These are phyloP conservation scores for Leccinum variicolor DNA, from an alignment of 768 basidiomycete genomes.

Conservation along the genomic window DNA sequence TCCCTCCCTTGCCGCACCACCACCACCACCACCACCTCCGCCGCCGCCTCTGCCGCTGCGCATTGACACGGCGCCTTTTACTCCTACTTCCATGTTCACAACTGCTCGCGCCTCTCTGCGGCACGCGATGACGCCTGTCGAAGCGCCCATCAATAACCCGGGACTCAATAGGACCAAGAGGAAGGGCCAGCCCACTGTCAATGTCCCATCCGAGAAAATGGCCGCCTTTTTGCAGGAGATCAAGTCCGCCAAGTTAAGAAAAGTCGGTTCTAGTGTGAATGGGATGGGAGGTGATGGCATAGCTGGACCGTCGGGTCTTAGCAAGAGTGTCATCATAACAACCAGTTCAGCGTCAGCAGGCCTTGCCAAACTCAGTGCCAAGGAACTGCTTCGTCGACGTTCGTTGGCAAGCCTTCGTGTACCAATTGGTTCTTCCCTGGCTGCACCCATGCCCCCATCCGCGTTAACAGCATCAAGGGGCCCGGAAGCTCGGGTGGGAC, in stretches of 20 bases:
- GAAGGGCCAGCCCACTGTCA: conserved; percentile 62
- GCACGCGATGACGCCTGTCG: conserved; percentile 47
- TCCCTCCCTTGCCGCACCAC: conserved; percentile 29
- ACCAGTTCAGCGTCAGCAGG: not conserved
- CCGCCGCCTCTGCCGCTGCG: conserved; percentile 33
- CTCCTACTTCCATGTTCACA: conserved; percentile 42
- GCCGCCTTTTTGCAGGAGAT: conserved; percentile 77
- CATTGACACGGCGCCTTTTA: conserved; percentile 29
- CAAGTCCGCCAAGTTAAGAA: conserved; percentile 69
- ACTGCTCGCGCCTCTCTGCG: conserved; percentile 67
- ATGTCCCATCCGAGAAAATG: conserved; percentile 80
- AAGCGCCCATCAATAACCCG: conserved; percentile 62
- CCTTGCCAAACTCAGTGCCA: conserved; percentile 10
- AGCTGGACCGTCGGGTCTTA: conserved; percentile 28
- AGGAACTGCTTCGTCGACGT: conserved; percentile 24
- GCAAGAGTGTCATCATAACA: conserved; percentile 26
- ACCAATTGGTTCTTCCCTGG: conserved; percentile 21
- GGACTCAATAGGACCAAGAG: conserved; percentile 35
- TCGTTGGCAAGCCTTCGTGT: conserved; percentile 27
- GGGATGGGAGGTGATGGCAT: conserved; percentile 18
- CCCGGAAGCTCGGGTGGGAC: conserved; percentile 8
- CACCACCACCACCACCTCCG: conserved; percentile 45
- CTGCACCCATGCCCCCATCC: conserved; percentile 17
- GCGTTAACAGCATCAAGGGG: conserved; percentile 4
- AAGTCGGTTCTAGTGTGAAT: conserved; percentile 38